A percentile compares a stretch with the other conserved stretches of the same genome.
phyloP scores from a whole-genome alignment of 306 rosid genomes.

The Myrica gale region DNA sequence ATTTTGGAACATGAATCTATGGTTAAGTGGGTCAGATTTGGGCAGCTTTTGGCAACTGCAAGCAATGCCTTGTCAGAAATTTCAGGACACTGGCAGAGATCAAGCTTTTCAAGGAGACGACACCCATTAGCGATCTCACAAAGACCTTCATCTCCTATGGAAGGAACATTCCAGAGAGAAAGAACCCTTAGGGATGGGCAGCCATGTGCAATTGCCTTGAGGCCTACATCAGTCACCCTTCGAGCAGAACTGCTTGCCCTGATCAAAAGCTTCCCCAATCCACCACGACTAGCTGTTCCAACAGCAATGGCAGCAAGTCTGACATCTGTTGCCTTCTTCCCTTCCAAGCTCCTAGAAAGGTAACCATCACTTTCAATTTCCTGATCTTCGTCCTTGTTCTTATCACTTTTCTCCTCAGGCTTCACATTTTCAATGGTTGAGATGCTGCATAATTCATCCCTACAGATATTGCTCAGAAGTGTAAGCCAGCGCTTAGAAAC shows the following conservation, averaged over 20 bases:
- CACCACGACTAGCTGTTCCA: conserved; percentile 86
- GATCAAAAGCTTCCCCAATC: conserved; percentile 78
- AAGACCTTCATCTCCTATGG: conserved; percentile 73
- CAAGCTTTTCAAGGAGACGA: conserved; percentile 67
- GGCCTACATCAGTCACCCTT: conserved; percentile 63
- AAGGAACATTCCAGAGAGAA: conserved; percentile 59
- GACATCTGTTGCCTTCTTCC: conserved; percentile 81
- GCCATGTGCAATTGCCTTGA: conserved; percentile 69
- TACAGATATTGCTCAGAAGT: conserved; percentile 64
- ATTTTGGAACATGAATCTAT: conserved; percentile 73
- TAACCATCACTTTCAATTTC: conserved; percentile 61
- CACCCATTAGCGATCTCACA: conserved; percentile 74
- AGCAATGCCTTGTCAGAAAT: conserved; percentile 70
- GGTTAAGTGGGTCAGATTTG: conserved; percentile 58
- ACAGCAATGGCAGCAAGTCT: conserved; percentile 90
- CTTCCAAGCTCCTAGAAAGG: conserved; percentile 87
- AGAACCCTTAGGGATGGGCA: conserved; percentile 79
- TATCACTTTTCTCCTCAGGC: conserved; percentile 24
- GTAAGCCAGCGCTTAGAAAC: conserved; percentile 94
- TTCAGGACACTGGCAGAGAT: conserved; percentile 61
- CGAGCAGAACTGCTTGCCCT: conserved; percentile 51
- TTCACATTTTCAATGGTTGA: conserved; percentile 2
- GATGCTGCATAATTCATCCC: conserved; percentile 50
- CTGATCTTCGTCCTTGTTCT: conserved; percentile 42
- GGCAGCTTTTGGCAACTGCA: conserved; percentile 69